These are phyloP conservation scores for Septoria linicola DNA, from an alignment of 2,329 filamentous ascomycete genomes.

Conservation along the genomic window DNA sequence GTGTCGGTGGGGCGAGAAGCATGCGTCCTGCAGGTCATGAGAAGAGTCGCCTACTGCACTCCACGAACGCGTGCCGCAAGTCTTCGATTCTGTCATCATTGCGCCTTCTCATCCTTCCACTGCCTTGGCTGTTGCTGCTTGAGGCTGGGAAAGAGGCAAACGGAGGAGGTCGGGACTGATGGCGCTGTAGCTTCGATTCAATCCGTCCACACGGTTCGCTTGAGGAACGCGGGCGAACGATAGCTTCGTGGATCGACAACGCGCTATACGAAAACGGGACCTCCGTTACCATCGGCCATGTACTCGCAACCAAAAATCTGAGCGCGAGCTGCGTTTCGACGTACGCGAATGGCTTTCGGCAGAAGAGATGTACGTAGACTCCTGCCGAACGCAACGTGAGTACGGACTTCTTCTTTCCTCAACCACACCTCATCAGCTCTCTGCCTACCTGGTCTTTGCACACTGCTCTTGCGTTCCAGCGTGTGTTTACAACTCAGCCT, in stretches of 20 bases:
- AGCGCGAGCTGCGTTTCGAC: background rate
- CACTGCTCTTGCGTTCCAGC: constrained; percentile 20
- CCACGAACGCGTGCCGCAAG: too few relatives aligned
- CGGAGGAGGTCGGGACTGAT: background rate
- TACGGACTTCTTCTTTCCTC: background rate
- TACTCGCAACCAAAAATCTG: background rate
- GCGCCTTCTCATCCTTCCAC: too few relatives aligned
- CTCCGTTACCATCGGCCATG: background rate
- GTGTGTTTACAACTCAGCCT: constrained; percentile 1
- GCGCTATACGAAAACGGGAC: background rate
- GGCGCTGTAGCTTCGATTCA: background rate
- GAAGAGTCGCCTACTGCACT: too few relatives aligned
- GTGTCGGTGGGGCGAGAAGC: too few relatives aligned
- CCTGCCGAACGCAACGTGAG: background rate
- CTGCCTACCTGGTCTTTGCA: constrained; percentile 2
- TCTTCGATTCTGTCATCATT: too few relatives aligned
- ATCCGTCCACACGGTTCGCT: constrained; percentile 1
- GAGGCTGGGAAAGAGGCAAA: background rate
- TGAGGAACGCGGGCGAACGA: background rate
- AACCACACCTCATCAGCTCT: background rate
- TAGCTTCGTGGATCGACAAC: constrained; percentile 5
- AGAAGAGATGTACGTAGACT: too few relatives aligned
- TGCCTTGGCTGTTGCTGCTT: too few relatives aligned
- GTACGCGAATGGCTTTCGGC: too few relatives aligned
- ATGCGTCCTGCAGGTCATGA: too few relatives aligned